Evolutionary conservation across 139 green algal species (phyloP).

Genomic region (Pseudopediastrum boryanum): DNA sequence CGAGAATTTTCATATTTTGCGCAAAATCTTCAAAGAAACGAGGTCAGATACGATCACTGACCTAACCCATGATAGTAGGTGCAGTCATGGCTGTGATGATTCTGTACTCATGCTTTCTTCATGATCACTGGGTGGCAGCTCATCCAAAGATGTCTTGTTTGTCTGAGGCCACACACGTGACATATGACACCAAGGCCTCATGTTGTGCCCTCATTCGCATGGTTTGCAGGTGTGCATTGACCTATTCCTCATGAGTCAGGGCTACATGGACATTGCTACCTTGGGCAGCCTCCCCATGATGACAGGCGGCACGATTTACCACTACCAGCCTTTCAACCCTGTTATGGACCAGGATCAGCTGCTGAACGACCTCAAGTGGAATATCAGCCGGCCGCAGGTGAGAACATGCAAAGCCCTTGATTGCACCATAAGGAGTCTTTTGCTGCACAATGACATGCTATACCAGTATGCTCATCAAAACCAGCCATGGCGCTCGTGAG

Average conservation of each 20-base stretch:
- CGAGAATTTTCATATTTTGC: too few species aligned
- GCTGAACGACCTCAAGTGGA: conserved; percentile 88
- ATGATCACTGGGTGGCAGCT: too few species aligned
- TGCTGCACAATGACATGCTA: background rate
- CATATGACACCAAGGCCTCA: too few species aligned
- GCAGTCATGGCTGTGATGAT: too few species aligned
- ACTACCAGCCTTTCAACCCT: conserved; percentile 76
- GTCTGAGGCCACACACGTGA: too few species aligned
- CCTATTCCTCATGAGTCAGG: conserved; percentile 68
- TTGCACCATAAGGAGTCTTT: too few species aligned
- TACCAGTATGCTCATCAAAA: background rate
- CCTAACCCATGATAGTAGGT: too few species aligned
- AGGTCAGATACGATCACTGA: too few species aligned
- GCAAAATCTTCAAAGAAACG: too few species aligned
- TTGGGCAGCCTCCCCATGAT: conserved; percentile 58
- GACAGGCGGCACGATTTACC: conserved; percentile 79
- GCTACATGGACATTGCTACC: conserved; percentile 79
- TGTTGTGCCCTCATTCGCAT: conserved; percentile 11
- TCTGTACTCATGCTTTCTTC: too few species aligned
- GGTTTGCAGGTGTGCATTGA: conserved; percentile 75
- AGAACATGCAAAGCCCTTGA: too few species aligned
- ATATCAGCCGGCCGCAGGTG: conserved; percentile 69
- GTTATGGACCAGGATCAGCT: conserved; percentile 77
- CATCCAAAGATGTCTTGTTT: too few species aligned
- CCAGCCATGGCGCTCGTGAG: background rate